Base-by-base conservation (phyloP, 352 stramenopile genomes). In the Globisporangium orthogonon region DNA sequence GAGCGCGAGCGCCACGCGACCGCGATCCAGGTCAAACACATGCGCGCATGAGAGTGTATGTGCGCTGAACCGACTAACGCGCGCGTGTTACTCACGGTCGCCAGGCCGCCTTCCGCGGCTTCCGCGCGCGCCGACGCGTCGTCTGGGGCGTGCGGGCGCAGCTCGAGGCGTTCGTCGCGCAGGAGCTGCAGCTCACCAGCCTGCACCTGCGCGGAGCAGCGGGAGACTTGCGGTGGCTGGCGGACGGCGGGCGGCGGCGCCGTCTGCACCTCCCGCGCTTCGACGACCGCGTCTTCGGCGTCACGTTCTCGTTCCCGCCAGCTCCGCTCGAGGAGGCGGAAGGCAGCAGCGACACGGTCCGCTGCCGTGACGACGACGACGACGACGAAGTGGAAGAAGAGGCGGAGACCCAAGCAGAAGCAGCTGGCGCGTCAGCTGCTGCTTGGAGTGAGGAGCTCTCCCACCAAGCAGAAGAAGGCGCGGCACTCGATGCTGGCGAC, bases 41-140 rank as follows among this genome's bases (percentile, higher is more conserved):
- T 43, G 23, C 23, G 23, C 23, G 23, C 23, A 23, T 23, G 23
- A 23, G 23, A 37, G 48, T 45, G 44, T 40, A 31, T 33, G 14
- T 35, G 7, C 18, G 40, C 14, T 43, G 60, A 18, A 37, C n/a
- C 43, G 18, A 31, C 14, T 56, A 46, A 33, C 46, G 30, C 6
- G 40, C 15, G 49, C 14, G 31, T 13, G 37, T 50, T 37, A 43
- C 37, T 58, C 31, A 54, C 18, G 54, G 7, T 10, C 37, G 2
- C 11, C 50, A 89, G 74, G 47, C 66, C 37, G 61, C 49, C 31
- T 87, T 84, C 58, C 79, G 79, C 11, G 79, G 76, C 50, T 89
- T 76, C 73, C 67, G 76, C 41, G 59, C 68, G 39, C 74, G 76
- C 17, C 50, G 47, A 37, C 69, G 74, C 43, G 56, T 87, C 31